These are phyloP conservation scores for Rhodotorula sp. DNA, from an alignment of 1,284 basidiomycete genomes.

Conservation along the genomic window DNA sequence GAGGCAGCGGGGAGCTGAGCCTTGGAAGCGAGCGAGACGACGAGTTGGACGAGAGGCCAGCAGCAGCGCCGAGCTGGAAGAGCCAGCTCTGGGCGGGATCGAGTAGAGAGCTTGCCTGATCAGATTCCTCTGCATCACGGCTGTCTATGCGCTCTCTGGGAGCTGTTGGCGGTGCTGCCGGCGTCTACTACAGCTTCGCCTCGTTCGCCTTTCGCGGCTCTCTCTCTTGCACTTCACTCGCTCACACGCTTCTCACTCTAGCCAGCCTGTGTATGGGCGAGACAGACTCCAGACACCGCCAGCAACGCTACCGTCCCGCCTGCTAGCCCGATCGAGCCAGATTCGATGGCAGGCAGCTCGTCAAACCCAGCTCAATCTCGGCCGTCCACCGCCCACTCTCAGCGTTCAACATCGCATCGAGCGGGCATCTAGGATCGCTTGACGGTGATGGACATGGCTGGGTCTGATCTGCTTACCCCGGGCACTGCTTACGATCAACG, in stretches of 20 bases:
- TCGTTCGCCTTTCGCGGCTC: neutral
- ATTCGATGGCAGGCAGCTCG: too few relatives aligned
- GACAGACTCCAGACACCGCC: too few relatives aligned
- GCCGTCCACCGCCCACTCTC: too few relatives aligned
- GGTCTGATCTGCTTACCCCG: too few relatives aligned
- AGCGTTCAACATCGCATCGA: too few relatives aligned
- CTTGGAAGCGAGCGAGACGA: neutral
- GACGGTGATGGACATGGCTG: too few relatives aligned
- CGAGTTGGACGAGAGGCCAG: neutral
- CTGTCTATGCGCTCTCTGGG: too few relatives aligned
- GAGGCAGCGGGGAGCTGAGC: neutral
- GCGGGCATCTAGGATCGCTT: too few relatives aligned
- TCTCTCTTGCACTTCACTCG: neutral
- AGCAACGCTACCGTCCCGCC: too few relatives aligned
- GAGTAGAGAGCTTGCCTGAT: slow-evolving; percentile 18
- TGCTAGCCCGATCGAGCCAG: too few relatives aligned
- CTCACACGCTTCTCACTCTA: neutral
- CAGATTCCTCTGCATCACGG: slow-evolving; percentile 11
- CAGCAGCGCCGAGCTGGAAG: neutral
- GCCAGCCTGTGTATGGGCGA: too few relatives aligned
- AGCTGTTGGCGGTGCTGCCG: neutral
- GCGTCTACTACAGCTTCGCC: neutral
- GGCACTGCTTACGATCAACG: neutral
- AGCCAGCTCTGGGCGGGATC: slow-evolving; percentile 18
- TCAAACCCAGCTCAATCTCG: too few relatives aligned